Evolutionary conservation across 225 moss, liverwort and hornwort species (phyloP), one percentile per base, ranked within the genome.

Genomic region (Antitrichia curtipendula): DNA sequence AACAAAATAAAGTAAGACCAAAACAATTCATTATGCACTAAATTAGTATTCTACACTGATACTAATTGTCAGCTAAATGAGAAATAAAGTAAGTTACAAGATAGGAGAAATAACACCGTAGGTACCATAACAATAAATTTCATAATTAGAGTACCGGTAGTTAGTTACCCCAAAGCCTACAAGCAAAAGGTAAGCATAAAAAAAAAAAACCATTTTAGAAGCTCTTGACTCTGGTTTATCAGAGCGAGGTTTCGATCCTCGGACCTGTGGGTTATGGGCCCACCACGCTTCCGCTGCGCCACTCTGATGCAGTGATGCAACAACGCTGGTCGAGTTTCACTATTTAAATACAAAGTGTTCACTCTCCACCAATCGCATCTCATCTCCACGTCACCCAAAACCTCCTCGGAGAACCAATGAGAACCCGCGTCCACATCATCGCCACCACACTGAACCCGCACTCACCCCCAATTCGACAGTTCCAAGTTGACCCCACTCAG

Each of bases 231-330:
- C 80, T 80, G 80, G 1, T 0, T 1, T 86, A 92, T 92, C 89
- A 91, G 91, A 89, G 92, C 91, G 79, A 91, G 92, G 91, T 91
- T 93, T 91, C 91, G 88, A 93, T 88, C 92, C 84, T 93, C 74
- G 88, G 89, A 93, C 86, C 88, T 92, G 88, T 92, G 91, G 91
- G 88, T 94, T 91, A 90, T 88, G 90, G 91, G 90, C 91, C 94
- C 90, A 94, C 92, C 90, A 89, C 83, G 91, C 91, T 90, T 91
- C 91, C 88, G 90, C 88, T 91, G 91, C 80, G 90, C 91, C 92
- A 89, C 91, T 92, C 89, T 92, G 90, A 92, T 92, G 11, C 23
- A 45, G 32, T 16, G 32, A 62, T 17, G 62, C 32, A 1, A 7
- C 1, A 12, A 2, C 6, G 2, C 1, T 0, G 0, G 2, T 2